Evolutionary conservation across 371 early-diverging fungal species (phyloP).

Genomic region (Mucor velutinosus): DNA sequence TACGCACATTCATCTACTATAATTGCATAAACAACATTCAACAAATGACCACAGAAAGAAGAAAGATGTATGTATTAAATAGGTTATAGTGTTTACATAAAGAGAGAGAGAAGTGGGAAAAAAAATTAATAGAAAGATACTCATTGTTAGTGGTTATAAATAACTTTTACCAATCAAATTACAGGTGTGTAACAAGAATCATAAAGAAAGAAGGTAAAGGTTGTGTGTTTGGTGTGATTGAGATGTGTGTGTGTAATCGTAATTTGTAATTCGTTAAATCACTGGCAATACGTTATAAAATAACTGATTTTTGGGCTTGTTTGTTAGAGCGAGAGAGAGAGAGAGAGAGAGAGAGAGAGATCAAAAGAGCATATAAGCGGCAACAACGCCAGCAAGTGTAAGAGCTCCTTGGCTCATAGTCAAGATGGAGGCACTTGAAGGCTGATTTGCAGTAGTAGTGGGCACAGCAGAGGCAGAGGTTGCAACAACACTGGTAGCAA

Average conservation of each 20-base stretch:
- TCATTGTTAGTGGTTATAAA: background rate
- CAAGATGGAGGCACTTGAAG: constrained; percentile 25
- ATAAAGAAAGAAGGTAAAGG: background rate
- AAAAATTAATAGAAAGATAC: background rate
- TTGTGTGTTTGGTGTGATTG: background rate
- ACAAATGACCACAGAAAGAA: too few relatives aligned
- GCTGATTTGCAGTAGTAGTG: constrained; percentile 13
- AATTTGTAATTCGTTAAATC: background rate
- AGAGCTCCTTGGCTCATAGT: constrained; percentile 15
- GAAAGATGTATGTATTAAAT: background rate
- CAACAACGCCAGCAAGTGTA: constrained; percentile 16
- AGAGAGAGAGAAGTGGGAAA: background rate
- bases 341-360: background rate
- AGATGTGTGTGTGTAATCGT: background rate
- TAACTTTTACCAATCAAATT: background rate
- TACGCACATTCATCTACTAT: too few relatives aligned
- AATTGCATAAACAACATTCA: too few relatives aligned
- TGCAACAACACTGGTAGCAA: constrained; percentile 7
- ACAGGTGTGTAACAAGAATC: background rate
- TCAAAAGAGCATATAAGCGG: constrained; percentile 22
- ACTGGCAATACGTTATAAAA: background rate
- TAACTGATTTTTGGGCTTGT: background rate
- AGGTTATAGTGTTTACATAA: background rate
- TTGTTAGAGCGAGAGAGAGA: background rate
- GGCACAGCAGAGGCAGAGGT: constrained; percentile 9